Percentiles rank a stretch among this genome's conserved stretches.
Conservation (phyloP, 176 grass and related monocot species). For the Carex scoparia region DNA sequence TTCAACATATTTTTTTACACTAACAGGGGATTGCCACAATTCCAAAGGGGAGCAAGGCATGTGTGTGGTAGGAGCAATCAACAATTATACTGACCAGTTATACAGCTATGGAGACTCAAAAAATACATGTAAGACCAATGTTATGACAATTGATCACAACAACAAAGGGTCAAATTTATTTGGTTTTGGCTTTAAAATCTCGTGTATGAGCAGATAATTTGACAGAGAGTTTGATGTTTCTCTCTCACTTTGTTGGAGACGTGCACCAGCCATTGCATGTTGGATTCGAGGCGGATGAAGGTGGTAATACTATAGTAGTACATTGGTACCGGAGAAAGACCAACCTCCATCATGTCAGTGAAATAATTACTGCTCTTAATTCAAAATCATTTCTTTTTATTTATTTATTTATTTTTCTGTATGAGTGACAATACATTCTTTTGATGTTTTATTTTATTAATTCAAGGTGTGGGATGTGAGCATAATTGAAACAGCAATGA, state of each 20-base stretch:
- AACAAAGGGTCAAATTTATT: neutral
- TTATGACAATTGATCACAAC: neutral
- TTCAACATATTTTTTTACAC: neutral
- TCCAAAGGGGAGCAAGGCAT: constrained; percentile 38
- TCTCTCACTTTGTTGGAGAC: constrained; percentile 83
- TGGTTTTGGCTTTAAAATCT: neutral
- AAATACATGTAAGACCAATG: constrained; percentile 36
- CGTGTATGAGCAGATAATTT: constrained; percentile 63
- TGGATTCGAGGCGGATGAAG: constrained; percentile 57
- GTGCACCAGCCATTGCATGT: constrained; percentile 89
- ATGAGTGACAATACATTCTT: neutral
- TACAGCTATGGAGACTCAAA: constrained; percentile 46
- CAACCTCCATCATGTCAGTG: constrained; percentile 82
- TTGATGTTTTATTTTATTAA: neutral
- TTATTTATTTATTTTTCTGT: neutral
- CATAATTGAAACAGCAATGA: constrained; percentile 85
- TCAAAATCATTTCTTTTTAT: neutral
- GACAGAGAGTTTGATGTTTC: constrained; percentile 96
- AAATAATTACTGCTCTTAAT: neutral
- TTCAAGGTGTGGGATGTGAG: constrained; percentile 76
- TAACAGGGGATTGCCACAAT: constrained; percentile 79
- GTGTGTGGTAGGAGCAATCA: constrained; percentile 93
- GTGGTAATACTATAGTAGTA: constrained; percentile 64
- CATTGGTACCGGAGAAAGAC: constrained; percentile 87
- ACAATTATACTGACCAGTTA: constrained; percentile 89